phyloP scores from a whole-genome alignment of 352 stramenopile genomes.

The Pythium apleroticum region DNA sequence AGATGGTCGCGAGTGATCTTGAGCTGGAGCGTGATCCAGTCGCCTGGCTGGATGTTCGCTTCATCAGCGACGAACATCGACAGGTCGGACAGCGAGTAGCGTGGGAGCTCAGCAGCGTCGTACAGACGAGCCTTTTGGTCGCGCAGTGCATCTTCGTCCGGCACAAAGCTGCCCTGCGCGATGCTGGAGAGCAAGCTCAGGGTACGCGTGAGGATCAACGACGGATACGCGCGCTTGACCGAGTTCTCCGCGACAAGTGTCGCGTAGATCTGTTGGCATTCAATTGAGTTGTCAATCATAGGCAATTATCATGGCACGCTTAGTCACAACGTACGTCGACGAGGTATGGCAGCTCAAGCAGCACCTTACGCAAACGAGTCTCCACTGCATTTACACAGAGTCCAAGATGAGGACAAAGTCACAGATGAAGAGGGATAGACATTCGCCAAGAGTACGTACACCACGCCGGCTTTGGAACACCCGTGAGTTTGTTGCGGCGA shows the following conservation, averaged over 20 bases:
- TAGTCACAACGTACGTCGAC: constrained; percentile 44
- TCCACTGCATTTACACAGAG: constrained; percentile 40
- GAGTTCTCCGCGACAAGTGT: constrained; percentile 59
- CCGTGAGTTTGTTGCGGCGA: constrained; percentile 62
- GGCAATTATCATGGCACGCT: no score
- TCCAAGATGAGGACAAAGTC: no score
- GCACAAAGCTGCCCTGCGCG: constrained; percentile 64
- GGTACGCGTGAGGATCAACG: constrained; percentile 49
- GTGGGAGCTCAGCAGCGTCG: constrained; percentile 35
- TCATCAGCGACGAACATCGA: constrained; percentile 67
- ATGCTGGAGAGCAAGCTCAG: constrained; percentile 72
- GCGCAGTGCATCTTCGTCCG: constrained; percentile 55
- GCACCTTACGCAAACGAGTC: constrained; percentile 56
- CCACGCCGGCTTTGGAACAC: constrained; percentile 67
- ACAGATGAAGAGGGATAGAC: no score
- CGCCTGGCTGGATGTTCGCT: constrained; percentile 61
- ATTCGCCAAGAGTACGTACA: constrained; percentile 29
- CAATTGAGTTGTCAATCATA: no score
- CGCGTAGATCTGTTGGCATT: constrained; percentile 55
- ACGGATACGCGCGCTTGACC: constrained; percentile 64
- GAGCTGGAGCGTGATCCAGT: constrained; percentile 77
- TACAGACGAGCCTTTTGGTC: constrained; percentile 53
- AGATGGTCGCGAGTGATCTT: constrained; percentile 55
- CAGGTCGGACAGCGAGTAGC: constrained; percentile 32
- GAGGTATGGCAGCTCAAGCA: constrained; percentile 76